Conservation (phyloP, 352 stramenopile species). For the Pythium utonaiense region DNA sequence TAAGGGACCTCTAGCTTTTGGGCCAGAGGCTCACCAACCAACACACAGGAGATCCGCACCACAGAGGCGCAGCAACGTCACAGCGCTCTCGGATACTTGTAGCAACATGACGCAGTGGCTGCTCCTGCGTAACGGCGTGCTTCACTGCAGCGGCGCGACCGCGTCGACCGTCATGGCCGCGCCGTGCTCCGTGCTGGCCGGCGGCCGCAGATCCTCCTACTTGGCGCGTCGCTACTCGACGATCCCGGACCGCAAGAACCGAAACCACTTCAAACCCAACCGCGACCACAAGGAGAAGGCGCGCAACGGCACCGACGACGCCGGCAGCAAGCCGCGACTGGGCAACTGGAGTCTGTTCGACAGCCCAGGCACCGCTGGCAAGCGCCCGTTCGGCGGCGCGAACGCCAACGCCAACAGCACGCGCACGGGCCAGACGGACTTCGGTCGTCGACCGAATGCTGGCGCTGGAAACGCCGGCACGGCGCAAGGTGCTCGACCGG, state of each 20-base stretch:
- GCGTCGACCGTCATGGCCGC: background rate
- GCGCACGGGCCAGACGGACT: background rate
- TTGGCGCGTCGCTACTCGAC: slow-evolving; percentile 35
- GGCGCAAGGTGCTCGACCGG: slow-evolving; percentile 7
- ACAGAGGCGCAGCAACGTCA: background rate
- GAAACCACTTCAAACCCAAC: slow-evolving; percentile 50
- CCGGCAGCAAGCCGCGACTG: slow-evolving; percentile 4
- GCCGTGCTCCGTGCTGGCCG: background rate
- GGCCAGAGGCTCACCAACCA: slow-evolving; percentile 19
- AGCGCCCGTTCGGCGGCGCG: background rate
- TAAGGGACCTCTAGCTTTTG: slow-evolving; percentile 1
- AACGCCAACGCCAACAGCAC: background rate
- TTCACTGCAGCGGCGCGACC: slow-evolving; percentile 2
- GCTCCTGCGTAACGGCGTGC: slow-evolving; percentile 20
- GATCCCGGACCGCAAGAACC: slow-evolving; percentile 42
- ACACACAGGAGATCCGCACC: slow-evolving; percentile 10
- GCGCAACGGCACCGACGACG: slow-evolving; percentile 1
- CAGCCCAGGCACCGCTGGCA: background rate
- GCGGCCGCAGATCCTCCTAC: background rate
- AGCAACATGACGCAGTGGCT: slow-evolving; percentile 27
- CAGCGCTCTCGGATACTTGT: background rate
- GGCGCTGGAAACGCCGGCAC: background rate
- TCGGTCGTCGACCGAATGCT: background rate
- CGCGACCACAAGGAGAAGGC: slow-evolving; percentile 34
- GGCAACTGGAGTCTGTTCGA: slow-evolving; percentile 35